Evolutionary conservation across 495 filamentous ascomycete species (phyloP).

Genomic region (Umbilicaria muhlenbergii): DNA sequence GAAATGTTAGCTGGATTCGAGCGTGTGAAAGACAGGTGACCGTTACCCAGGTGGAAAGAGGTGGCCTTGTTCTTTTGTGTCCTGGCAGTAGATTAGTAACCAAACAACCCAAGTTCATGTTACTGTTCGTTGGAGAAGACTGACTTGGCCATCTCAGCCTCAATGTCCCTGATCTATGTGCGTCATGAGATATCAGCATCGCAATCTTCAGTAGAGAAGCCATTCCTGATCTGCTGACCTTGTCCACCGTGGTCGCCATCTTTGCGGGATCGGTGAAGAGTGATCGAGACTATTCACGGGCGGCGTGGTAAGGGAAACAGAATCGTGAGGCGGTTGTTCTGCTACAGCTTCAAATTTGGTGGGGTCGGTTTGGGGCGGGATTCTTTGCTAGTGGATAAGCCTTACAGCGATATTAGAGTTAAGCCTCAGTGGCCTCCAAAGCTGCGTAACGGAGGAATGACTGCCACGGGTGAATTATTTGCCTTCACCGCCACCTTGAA

Average conservation of each 20-base stretch:
- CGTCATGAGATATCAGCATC: slow-evolving; percentile 5
- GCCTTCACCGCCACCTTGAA: too few species aligned
- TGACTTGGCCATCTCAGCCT: slow-evolving; percentile 65
- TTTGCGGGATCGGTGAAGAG: slow-evolving; percentile 24
- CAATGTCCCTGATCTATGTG: slow-evolving; percentile 86
- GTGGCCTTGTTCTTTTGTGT: slow-evolving; percentile 99
- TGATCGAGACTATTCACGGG: slow-evolving; percentile 1
- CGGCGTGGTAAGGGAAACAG: background rate
- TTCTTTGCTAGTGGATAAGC: too few species aligned
- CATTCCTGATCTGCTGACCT: slow-evolving; percentile 38
- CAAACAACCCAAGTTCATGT: too few species aligned
- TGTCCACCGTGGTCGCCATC: slow-evolving; percentile 94
- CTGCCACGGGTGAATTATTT: too few species aligned
- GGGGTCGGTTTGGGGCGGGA: background rate
- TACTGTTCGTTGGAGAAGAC: background rate
- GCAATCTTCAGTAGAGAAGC: slow-evolving; percentile 7
- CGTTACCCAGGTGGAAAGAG: slow-evolving; percentile 59
- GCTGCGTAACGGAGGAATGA: too few species aligned
- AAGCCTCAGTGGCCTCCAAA: too few species aligned
- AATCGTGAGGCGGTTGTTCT: slow-evolving; percentile 8
- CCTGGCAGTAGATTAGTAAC: slow-evolving; percentile 35
- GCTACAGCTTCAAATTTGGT: background rate
- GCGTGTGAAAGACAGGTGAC: slow-evolving; percentile 15
- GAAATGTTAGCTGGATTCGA: background rate
- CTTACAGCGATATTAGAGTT: too few species aligned